A percentile compares a stretch with the other conserved stretches of the same genome.
Evolutionary conservation across 805 yeast species (phyloP).

Genomic region (Myxozyma nipponensis): DNA sequence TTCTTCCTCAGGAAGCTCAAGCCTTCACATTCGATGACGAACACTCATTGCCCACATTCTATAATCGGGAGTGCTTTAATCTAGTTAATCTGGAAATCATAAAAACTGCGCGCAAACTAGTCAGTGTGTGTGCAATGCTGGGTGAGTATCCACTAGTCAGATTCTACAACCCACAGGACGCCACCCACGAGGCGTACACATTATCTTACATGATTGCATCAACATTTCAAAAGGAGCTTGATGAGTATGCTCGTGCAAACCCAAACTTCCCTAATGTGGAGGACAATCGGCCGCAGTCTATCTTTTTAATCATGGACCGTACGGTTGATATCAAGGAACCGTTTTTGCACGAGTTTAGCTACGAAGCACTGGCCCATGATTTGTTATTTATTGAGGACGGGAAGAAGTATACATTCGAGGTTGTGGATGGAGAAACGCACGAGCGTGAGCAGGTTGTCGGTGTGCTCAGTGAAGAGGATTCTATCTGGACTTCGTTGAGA

Average conservation of each 20-base stretch:
- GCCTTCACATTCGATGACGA: slow-evolving; percentile 65
- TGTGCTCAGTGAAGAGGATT: slow-evolving; percentile 57
- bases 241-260: slow-evolving; percentile 67
- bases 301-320: slow-evolving; percentile 75
- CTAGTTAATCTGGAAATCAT: slow-evolving; percentile 57
- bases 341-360: slow-evolving; percentile 80
- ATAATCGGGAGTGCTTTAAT: slow-evolving; percentile 59
- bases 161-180: slow-evolving; percentile 55
- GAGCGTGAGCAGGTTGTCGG: slow-evolving; percentile 45
- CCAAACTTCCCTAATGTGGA: slow-evolving; percentile 56
- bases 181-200: slow-evolving; percentile 51
- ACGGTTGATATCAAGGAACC: slow-evolving; percentile 81
- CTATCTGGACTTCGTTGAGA: slow-evolving; percentile 66
- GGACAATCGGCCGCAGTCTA: slow-evolving; percentile 60
- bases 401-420: slow-evolving; percentile 48
- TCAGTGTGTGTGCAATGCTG: slow-evolving; percentile 67
- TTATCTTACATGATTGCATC: slow-evolving; percentile 68
- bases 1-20: slow-evolving; percentile 64
- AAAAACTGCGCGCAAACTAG: slow-evolving; percentile 55
- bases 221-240: slow-evolving; percentile 65
- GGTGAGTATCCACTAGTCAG: slow-evolving; percentile 89
- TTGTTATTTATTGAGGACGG: slow-evolving; percentile 45
- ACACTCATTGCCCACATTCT: slow-evolving; percentile 65
- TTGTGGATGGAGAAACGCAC: slow-evolving; percentile 33
- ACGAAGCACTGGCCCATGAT: slow-evolving; percentile 90